Conservation (phyloP, 2,329 filamentous ascomycete genomes). For the Alternaria triticimaculans region DNA sequence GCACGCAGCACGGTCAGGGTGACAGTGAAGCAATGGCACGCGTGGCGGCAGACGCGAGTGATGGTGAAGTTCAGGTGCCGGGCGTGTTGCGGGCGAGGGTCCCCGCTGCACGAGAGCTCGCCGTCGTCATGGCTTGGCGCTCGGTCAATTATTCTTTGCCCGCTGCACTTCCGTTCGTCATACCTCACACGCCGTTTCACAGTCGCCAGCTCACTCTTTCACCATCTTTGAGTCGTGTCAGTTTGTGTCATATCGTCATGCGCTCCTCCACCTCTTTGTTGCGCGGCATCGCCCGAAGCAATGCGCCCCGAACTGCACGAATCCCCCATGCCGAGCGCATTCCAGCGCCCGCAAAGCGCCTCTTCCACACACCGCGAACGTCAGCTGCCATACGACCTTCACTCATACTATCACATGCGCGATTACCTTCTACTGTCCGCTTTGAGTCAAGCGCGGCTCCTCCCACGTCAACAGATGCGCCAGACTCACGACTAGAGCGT, state of each 20-base stretch:
- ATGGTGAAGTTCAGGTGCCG: neutral
- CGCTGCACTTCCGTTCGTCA: neutral
- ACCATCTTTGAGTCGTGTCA: neutral
- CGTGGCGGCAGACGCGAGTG: constrained; percentile 1
- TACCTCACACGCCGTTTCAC: neutral
- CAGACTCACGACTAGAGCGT: constrained; percentile 45
- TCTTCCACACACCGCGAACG: constrained; percentile 40
- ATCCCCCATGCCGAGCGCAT: constrained; percentile 26
- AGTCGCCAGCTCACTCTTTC: neutral
- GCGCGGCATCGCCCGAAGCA: constrained; percentile 29
- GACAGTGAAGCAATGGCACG: neutral
- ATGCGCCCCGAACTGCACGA: constrained; percentile 21
- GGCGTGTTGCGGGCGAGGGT: constrained; percentile 7
- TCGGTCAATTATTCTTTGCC: constrained; percentile 13
- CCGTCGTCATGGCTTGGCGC: constrained; percentile 24
- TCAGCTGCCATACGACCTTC: constrained; percentile 26
- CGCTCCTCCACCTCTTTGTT: constrained; percentile 29
- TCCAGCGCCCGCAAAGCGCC: constrained; percentile 33
- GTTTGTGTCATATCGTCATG: constrained; percentile 23
- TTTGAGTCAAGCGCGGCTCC: constrained; percentile 35
- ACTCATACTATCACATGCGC: constrained; percentile 13
- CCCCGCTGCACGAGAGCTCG: constrained; percentile 7
- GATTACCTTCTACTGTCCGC: constrained; percentile 22
- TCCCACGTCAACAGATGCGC: constrained; percentile 37
- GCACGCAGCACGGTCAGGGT: neutral